These are phyloP conservation scores for Exophiala spinifera DNA, from an alignment of 2,329 filamentous ascomycete genomes.

Conservation along the genomic window DNA sequence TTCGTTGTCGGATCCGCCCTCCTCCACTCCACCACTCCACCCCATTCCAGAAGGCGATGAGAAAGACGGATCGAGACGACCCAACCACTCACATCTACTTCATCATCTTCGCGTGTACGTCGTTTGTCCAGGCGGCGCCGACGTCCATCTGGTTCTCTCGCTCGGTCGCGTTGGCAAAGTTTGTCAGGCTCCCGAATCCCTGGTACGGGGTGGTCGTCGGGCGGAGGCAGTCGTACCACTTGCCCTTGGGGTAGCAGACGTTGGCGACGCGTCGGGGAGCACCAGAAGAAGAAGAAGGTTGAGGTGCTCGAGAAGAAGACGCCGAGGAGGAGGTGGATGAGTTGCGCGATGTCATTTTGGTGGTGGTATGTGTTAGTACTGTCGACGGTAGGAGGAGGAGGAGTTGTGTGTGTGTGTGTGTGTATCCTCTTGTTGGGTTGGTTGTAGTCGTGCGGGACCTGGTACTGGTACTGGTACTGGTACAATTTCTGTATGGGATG, in stretches of 20 bases:
- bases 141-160: constrained; percentile 1
- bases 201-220: constrained; percentile 14
- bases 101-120: constrained; percentile 16
- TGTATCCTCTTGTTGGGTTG: no score
- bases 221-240: constrained; percentile 22
- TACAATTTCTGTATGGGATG: no score
- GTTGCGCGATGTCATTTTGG: not conserved
- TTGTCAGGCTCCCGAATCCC: constrained; percentile 18
- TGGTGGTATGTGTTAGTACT: not conserved
- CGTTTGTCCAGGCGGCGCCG: constrained; percentile 16
- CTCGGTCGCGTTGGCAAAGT: constrained; percentile 15
- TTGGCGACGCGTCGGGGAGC: constrained; percentile 6
- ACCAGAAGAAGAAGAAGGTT: no score
- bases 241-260: constrained; percentile 19
- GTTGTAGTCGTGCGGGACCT: no score
- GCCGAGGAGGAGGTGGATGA: not conserved
- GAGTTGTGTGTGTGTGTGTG: not conserved
- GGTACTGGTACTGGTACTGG: no score
- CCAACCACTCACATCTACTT: no score
- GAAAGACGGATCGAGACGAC: no score
- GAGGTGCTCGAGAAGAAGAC: no score
- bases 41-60: no score
- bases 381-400: not conserved
- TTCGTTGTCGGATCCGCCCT: no score
- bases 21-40: no score